Conservation (phyloP, 2,329 filamentous ascomycete species). For the Pseudocercospora cruenta region DNA sequence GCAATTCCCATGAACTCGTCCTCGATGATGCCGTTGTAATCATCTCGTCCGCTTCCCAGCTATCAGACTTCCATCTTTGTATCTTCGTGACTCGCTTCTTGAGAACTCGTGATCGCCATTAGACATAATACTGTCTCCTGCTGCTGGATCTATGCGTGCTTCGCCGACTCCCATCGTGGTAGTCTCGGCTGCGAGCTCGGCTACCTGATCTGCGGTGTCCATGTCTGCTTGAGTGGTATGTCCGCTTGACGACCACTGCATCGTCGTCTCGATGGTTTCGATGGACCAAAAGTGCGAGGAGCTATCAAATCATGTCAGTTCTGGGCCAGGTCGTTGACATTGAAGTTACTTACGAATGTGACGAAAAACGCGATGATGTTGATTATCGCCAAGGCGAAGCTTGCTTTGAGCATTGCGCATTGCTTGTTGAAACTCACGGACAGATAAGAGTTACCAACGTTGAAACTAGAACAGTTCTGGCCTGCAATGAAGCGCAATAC, state of each 20-base stretch:
- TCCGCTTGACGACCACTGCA: constrained; percentile 57
- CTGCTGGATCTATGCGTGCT: constrained; percentile 34
- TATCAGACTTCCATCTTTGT: background rate
- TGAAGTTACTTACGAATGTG: constrained; percentile 62
- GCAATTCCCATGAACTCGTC: background rate
- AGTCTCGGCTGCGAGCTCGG: constrained; percentile 35
- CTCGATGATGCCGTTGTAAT: background rate
- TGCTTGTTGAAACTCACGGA: constrained; percentile 65
- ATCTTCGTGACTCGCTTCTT: constrained; percentile 1
- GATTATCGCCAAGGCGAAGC: constrained; percentile 89
- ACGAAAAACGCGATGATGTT: constrained; percentile 79
- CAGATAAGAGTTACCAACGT: constrained; percentile 38
- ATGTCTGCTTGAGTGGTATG: constrained; percentile 52
- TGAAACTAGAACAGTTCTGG: constrained; percentile 70
- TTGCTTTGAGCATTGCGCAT: constrained; percentile 90
- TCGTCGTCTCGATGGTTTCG: constrained; percentile 51
- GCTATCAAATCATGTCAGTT: constrained; percentile 32
- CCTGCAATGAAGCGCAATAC: constrained; percentile 60
- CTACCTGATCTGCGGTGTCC: constrained; percentile 43
- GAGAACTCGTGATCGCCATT: background rate
- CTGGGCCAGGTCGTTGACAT: background rate
- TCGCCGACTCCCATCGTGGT: constrained; percentile 32
- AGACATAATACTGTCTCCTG: constrained; percentile 38
- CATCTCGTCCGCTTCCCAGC: background rate
- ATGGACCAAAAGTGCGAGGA: constrained; percentile 66